Evolutionary conservation across 163 green algal species (phyloP).

Genomic region (Trebouxia gelatinosa): DNA sequence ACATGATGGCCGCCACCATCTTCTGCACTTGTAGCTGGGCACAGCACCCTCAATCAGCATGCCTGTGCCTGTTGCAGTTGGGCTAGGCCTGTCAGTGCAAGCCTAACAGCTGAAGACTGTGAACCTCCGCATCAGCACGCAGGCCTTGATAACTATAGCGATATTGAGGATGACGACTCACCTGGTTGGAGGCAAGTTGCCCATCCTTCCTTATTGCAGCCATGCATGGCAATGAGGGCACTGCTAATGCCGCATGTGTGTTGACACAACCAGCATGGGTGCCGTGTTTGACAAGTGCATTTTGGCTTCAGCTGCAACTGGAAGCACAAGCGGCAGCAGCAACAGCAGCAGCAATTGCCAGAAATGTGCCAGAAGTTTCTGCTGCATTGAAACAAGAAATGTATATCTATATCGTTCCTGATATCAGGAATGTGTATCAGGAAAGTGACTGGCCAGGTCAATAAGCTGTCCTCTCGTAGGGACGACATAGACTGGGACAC

Average conservation of each 20-base stretch:
- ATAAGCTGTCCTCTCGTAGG: neutral
- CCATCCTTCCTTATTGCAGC: neutral
- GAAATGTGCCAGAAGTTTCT: neutral
- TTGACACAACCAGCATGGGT: neutral
- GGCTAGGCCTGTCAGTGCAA: conserved; percentile 20
- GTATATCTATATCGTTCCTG: neutral
- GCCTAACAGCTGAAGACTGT: conserved; percentile 24
- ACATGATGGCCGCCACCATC: neutral
- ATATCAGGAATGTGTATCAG: neutral
- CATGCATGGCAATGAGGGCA: neutral
- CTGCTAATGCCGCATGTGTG: neutral
- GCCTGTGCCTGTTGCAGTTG: neutral
- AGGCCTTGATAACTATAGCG: neutral
- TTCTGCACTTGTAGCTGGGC: neutral
- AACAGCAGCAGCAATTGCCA: neutral
- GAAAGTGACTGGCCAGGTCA: neutral
- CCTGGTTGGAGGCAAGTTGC: conserved; percentile 20
- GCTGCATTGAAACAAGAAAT: neutral
- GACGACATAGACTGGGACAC: conserved; percentile 15
- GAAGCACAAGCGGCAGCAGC: no score
- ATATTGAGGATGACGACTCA: conserved; percentile 28
- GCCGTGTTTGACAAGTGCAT: neutral
- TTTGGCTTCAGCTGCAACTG: neutral
- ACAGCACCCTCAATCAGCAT: neutral
- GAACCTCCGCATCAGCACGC: neutral